Evolutionary conservation across 2,329 filamentous ascomycete species (phyloP), one percentile per base, ranked within the genome.

Genomic region (Pseudopithomyces chartarum): DNA sequence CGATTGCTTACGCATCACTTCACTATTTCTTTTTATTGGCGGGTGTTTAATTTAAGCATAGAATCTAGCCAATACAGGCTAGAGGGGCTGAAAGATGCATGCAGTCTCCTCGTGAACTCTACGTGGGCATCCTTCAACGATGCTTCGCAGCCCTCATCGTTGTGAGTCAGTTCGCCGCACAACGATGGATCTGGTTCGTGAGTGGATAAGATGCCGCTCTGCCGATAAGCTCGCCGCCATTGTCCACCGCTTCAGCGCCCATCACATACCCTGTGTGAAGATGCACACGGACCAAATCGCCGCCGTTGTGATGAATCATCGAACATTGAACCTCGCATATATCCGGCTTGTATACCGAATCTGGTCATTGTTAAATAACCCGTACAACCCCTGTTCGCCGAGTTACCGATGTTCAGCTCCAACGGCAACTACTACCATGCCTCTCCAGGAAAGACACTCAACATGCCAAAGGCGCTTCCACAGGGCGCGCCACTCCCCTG

Each of bases 391-490:
- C 38, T 50, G 38, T 22, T 26, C 34, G 12, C 48, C 48, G 48
- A 51, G 48, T 51, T 26, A 42, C 48, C 48, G 38, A 43, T 51
- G 36, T 42, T 38, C 46, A 49, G 46, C 46, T 49, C 29, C 48
- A 42, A 43, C 33, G 22, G 22, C 47, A 43, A n/a, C 47, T 23
- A 17, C 22, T n/a, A 43, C 36, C 48, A 51, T 51, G 22, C 38
- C 26, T 34, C 38, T 51, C 26, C 26, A 15, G 48, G 48, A 43
- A 43, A 22, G 19, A 32, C 34, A 40, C 29, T 50, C 34, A 15
- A 40, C 15, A 20, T 32, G 47, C 47, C 22, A 50, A 42, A 50
- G 48, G 36, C 48, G 36, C 26, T n/a, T 26, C 13, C 38, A 51
- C 26, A 22, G 33, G 20, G 12, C 15, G 26, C 36, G 36, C 38